phyloP scores from a whole-genome alignment of 352 stramenopile species.

The Pythium aquatile region DNA sequence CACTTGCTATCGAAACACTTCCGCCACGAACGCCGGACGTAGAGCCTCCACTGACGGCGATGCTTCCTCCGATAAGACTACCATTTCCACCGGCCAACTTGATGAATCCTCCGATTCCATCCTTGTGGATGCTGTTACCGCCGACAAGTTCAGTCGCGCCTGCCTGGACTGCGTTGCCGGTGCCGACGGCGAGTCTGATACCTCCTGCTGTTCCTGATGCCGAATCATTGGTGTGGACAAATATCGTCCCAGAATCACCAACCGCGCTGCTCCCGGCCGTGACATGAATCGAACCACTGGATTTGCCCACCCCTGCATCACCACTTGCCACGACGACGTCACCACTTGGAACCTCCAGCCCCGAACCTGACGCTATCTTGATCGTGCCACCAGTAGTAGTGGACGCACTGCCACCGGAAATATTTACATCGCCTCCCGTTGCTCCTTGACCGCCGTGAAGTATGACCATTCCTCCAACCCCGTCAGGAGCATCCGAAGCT shows the following conservation, averaged over 20 bases:
- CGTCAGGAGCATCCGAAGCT: neutral
- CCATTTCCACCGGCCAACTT: conserved; percentile 33
- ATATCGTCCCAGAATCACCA: conserved; percentile 27
- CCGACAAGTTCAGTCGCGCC: conserved; percentile 30
- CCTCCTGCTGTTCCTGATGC: conserved; percentile 24
- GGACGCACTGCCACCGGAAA: conserved; percentile 2
- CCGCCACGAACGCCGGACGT: conserved; percentile 34
- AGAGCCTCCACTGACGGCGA: conserved; percentile 30
- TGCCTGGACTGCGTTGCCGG: conserved; percentile 22
- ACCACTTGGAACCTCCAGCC: conserved; percentile 27
- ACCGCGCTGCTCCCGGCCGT: conserved; percentile 25
- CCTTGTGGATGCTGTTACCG: conserved; percentile 30
- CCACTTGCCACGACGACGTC: conserved; percentile 30
- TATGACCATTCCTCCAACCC: conserved; percentile 5
- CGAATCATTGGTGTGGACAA: conserved; percentile 26
- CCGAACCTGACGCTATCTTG: conserved; percentile 13
- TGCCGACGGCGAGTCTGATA: conserved; percentile 29
- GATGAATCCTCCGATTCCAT: conserved; percentile 32
- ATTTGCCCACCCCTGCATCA: conserved; percentile 16
- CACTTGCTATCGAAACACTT: conserved; percentile 26
- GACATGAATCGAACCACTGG: conserved; percentile 32
- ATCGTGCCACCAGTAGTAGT: conserved; percentile 22
- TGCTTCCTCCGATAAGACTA: conserved; percentile 24
- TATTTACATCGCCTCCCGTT: conserved; percentile 12
- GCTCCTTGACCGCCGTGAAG: conserved; percentile 6